phyloP scores from a whole-genome alignment of 2,329 filamentous ascomycete species.

The Pleomassaria siparia region DNA sequence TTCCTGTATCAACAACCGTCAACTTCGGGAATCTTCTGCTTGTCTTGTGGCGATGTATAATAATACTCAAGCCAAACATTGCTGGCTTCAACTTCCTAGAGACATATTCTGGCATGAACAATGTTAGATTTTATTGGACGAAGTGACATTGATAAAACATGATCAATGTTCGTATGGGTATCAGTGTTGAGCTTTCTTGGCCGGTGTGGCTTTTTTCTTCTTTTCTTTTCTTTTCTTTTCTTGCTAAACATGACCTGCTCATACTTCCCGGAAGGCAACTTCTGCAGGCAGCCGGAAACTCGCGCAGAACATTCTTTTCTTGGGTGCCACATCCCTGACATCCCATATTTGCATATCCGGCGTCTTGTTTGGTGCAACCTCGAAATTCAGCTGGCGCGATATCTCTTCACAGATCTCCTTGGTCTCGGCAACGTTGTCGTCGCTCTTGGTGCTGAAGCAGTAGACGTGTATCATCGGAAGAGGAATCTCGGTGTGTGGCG shows the following conservation, averaged over 20 bases:
- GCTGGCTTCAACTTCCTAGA: too few relatives aligned
- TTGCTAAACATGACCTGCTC: background rate
- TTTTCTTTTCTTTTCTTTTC: too few relatives aligned
- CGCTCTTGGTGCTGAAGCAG: slow-evolving; percentile 84
- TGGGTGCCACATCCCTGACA: slow-evolving; percentile 86
- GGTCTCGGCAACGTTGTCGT: slow-evolving; percentile 65
- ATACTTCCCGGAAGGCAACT: slow-evolving; percentile 70
- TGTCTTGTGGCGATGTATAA: too few relatives aligned
- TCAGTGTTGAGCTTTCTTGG: background rate
- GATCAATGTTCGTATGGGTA: background rate
- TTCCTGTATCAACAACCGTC: too few relatives aligned
- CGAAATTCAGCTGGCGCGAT: slow-evolving; percentile 60
- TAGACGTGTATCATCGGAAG: slow-evolving; percentile 91
- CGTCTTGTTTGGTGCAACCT: slow-evolving; percentile 61
- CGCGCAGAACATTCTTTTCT: slow-evolving; percentile 96
- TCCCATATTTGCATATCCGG: slow-evolving; percentile 59
- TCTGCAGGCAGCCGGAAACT: slow-evolving; percentile 81
- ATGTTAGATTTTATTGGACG: too few relatives aligned
- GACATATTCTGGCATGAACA: too few relatives aligned
- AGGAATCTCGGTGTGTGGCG: slow-evolving; percentile 51
- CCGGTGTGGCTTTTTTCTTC: background rate
- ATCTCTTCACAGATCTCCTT: slow-evolving; percentile 67
- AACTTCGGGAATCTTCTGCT: too few relatives aligned
- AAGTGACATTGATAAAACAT: too few relatives aligned
- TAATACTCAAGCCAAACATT: too few relatives aligned